phyloP scores from a whole-genome alignment of 2,329 filamentous ascomycete genomes.

The Cercospora sesami region DNA sequence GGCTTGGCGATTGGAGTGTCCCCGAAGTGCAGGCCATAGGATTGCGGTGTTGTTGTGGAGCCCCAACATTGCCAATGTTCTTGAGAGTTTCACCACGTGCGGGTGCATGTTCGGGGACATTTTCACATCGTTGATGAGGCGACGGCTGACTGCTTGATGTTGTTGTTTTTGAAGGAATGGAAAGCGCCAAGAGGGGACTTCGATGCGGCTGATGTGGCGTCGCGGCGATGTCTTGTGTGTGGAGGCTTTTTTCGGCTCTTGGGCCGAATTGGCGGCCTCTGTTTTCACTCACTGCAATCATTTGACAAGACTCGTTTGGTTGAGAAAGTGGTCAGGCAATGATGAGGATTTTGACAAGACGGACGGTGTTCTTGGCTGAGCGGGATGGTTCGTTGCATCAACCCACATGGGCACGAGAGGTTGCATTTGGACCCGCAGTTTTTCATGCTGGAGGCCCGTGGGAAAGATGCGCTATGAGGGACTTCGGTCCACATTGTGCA shows the following conservation, averaged over 20 bases:
- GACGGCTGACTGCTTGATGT: background rate
- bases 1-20: constrained; percentile 1
- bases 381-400: background rate
- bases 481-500: background rate
- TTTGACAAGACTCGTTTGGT: background rate
- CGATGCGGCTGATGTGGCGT: constrained; percentile 2
- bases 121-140: background rate
- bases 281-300: background rate
- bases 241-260: constrained; percentile 8
- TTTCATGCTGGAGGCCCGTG: background rate
- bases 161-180: background rate
- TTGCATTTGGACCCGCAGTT: background rate
- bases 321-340: background rate
- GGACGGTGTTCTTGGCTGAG: background rate
- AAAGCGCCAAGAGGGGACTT: background rate
- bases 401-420: background rate
- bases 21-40: background rate
- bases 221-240: constrained; percentile 8
- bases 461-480: background rate
- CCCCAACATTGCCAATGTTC: background rate
- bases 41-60: background rate
- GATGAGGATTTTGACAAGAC: background rate
- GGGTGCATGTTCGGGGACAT: background rate
- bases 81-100: constrained; percentile 10
- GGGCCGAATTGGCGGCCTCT: background rate